Base-by-base conservation (phyloP, 2,329 filamentous ascomycete genomes). In the Lachnellula occidentalis region DNA sequence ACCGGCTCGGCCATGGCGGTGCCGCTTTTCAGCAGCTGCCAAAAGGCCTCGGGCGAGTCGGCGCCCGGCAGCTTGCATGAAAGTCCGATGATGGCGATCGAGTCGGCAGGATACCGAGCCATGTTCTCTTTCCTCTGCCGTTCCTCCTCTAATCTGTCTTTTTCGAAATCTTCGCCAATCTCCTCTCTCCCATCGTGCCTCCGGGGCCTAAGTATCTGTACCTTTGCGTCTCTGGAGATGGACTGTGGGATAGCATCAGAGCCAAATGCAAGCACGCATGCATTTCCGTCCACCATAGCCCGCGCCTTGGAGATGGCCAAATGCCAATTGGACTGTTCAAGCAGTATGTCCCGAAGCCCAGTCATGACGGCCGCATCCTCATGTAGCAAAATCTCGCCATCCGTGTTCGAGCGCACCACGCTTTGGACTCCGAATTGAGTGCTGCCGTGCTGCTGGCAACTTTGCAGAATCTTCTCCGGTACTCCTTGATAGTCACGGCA, bases 21-120 rank as follows among this genome's bases (percentile, higher is more conserved):
- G 43, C 67, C 67, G 48, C 65, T 60, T 12, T 66, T 64, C 19
- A 91, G 76, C 9, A 90, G 74, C 55, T 88, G 82, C 87, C 87
- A 91, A 36, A 90, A 81, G 51, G 80, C 79, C 54, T 89, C 84
- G 56, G 76, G 71, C 2, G 71, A 71, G 2, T 67, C 71, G 8
- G 75, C 76, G 9, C 72, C 66, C 3, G 78, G 78, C 43, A 80
- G 79, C 9, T 77, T 73, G 45, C 78, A 73, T 9, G 74, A 75
- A 56, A 80, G 70, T 24, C 78, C 78, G 24, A 80, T 68, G 11
- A 81, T 70, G 4, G 77, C 78, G 46, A 80, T 76, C 21, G 69
- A 34, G 17, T 51, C 34, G 15, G 19, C 12, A 27, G 34, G 36
- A n/a, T 31, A 42, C 36, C 5, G 36, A 39, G 36, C 36, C 36